Conservation (phyloP, 2,329 filamentous ascomycete species). For the Microcera coccophila region DNA sequence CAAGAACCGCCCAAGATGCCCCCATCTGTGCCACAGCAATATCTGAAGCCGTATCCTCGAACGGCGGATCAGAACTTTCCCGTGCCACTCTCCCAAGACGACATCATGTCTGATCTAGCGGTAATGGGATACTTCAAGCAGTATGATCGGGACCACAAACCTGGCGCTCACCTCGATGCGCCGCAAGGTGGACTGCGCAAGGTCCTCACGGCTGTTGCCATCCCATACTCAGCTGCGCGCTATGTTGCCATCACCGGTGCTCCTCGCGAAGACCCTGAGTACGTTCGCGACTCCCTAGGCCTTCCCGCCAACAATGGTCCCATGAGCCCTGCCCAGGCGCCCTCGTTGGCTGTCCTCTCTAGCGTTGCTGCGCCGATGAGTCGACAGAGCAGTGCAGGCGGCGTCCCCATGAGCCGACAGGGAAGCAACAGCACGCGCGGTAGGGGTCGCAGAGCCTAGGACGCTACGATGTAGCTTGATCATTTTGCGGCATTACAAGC, state of each 20-base stretch:
- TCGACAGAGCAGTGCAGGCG: slow-evolving; percentile 53
- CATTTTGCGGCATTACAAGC: not conserved
- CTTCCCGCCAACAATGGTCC: slow-evolving; percentile 45
- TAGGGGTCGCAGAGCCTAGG: slow-evolving; percentile 37
- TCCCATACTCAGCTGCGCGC: slow-evolving; percentile 44
- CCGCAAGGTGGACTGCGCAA: slow-evolving; percentile 48
- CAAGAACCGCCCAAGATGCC: slow-evolving; percentile 57
- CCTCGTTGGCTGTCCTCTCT: slow-evolving; percentile 25
- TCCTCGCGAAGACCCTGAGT: slow-evolving; percentile 46
- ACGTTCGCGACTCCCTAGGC: slow-evolving; percentile 48
- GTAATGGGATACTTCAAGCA: slow-evolving; percentile 57
- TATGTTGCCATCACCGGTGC: slow-evolving; percentile 48
- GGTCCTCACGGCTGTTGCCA: slow-evolving; percentile 53
- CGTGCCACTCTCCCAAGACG: slow-evolving; percentile 46
- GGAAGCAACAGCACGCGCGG: slow-evolving; percentile 50
- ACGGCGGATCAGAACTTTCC: slow-evolving; percentile 55
- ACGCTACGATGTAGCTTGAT: not conserved
- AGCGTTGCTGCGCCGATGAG: slow-evolving; percentile 49
- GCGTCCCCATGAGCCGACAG: slow-evolving; percentile 55
- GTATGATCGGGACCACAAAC: slow-evolving; percentile 51
- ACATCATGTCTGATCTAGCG: slow-evolving; percentile 52
- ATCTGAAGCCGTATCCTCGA: slow-evolving; percentile 55
- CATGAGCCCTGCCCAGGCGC: slow-evolving; percentile 24
- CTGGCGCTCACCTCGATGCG: slow-evolving; percentile 53
- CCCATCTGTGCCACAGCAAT: slow-evolving; percentile 53